Evolutionary conservation across 106 monocot genomes (phyloP).

Genomic region (Dendrobium chrysotoxum): DNA sequence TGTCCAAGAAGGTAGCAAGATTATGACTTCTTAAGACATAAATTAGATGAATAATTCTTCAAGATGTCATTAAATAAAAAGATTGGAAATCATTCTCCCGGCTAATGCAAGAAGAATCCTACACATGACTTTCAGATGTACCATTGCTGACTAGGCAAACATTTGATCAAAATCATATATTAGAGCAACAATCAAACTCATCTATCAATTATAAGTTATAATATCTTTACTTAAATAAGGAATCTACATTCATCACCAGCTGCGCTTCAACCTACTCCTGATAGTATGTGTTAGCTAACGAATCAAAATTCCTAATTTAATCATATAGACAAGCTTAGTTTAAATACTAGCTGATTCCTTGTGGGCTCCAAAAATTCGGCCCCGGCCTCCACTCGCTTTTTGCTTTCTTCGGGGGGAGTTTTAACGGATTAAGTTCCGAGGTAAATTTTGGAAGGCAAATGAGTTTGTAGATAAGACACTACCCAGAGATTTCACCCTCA

Average conservation of each 20-base stretch:
- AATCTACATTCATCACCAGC: too few relatives aligned
- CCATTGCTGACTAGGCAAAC: neutral
- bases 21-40: neutral
- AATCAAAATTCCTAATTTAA: neutral
- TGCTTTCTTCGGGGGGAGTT: too few relatives aligned
- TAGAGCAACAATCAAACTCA: neutral
- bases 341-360: neutral
- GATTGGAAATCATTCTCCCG: neutral
- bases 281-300: too few relatives aligned
- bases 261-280: too few relatives aligned
- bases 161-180: neutral
- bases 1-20: slow-evolving; percentile 14
- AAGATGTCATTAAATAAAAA: neutral
- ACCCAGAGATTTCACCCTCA: too few relatives aligned
- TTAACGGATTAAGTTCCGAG: too few relatives aligned
- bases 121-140: neutral
- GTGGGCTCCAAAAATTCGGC: too few relatives aligned
- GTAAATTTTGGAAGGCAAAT: too few relatives aligned
- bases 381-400: too few relatives aligned
- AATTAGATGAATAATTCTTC: slow-evolving; percentile 5
- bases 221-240: too few relatives aligned
- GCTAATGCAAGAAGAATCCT: neutral
- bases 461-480: too few relatives aligned
- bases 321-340: neutral
- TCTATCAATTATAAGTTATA: neutral